Evolutionary conservation across 2,329 filamentous ascomycete species (phyloP).

Genomic region (Scopulariopsis brevicaulis): DNA sequence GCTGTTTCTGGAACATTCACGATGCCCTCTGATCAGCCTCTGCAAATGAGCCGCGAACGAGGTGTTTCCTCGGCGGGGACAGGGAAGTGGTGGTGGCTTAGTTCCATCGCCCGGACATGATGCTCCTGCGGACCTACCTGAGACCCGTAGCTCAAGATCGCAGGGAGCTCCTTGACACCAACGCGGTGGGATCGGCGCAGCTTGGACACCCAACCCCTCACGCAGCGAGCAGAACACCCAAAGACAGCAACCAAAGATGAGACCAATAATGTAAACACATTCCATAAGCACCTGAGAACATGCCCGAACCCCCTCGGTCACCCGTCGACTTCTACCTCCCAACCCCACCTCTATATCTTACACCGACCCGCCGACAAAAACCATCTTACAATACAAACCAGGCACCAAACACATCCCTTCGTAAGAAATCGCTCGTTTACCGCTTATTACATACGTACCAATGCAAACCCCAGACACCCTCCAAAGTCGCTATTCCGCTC

Average conservation of each 20-base stretch:
- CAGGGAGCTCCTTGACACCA: neutral
- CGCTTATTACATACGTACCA: constrained; percentile 23
- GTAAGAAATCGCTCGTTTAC: neutral
- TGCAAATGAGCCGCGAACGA: neutral
- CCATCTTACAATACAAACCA: neutral
- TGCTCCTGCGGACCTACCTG: neutral
- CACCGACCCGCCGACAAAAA: neutral
- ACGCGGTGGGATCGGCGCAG: neutral
- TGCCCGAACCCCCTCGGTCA: neutral
- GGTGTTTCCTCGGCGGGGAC: neutral
- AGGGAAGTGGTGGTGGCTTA: too few species aligned
- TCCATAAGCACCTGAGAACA: neutral
- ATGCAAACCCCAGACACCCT: neutral
- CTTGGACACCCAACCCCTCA: neutral
- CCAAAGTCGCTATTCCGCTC: neutral
- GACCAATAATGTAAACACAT: neutral
- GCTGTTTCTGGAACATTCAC: neutral
- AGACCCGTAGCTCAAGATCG: neutral
- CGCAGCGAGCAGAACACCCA: neutral
- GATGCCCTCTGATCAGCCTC: neutral
- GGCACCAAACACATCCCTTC: neutral
- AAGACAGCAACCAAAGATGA: neutral
- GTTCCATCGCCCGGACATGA: too few species aligned
- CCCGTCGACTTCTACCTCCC: neutral
- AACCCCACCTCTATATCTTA: neutral